A percentile compares a stretch with the other conserved stretches of the same genome.
These are phyloP conservation scores for Plasmodium chabaudi DNA, from an alignment of 169 alveolate genomes.

Conservation along the genomic window DNA sequence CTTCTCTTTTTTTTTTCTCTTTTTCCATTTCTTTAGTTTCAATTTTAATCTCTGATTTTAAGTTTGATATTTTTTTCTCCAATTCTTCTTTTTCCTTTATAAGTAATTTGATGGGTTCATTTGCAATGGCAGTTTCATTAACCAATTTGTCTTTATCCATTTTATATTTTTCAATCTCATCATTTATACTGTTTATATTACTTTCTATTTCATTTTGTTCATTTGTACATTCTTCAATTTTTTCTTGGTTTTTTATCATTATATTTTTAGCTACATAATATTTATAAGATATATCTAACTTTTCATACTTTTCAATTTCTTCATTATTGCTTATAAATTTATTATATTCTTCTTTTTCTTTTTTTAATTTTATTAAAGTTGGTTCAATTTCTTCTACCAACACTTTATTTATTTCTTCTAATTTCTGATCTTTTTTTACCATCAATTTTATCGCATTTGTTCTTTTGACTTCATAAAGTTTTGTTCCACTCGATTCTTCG, in stretches of 20 bases:
- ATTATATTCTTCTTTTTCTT: conserved; percentile 88
- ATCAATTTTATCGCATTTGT: conserved; percentile 93
- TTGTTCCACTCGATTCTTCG: conserved; percentile 99
- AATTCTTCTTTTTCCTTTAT: conserved; percentile 75
- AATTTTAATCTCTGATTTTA: conserved; percentile 57
- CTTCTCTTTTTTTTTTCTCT: conserved; percentile 78
- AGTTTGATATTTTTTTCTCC: conserved; percentile 75
- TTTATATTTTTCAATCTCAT: conserved; percentile 74
- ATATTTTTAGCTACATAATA: conserved; percentile 82
- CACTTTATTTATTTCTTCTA: conserved; percentile 92
- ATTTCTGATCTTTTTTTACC: conserved; percentile 92
- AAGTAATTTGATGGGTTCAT: conserved; percentile 72
- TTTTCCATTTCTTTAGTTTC: conserved; percentile 75
- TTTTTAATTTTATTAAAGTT: conserved; percentile 88
- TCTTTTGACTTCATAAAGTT: conserved; percentile 95
- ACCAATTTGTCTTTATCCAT: conserved; percentile 78
- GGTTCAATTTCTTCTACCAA: conserved; percentile 94
- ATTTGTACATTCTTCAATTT: conserved; percentile 71
- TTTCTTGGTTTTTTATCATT: conserved; percentile 51
- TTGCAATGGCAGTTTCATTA: conserved; percentile 46
- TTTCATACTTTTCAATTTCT: conserved; percentile 80
- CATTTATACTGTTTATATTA: conserved; percentile 74
- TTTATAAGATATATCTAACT: conserved; percentile 79
- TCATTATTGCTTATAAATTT: conserved; percentile 79
- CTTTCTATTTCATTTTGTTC: conserved; percentile 56